Evolutionary conservation across 1,139 yeast species (phyloP).

Genomic region (Geotrichum phurueaensis): DNA sequence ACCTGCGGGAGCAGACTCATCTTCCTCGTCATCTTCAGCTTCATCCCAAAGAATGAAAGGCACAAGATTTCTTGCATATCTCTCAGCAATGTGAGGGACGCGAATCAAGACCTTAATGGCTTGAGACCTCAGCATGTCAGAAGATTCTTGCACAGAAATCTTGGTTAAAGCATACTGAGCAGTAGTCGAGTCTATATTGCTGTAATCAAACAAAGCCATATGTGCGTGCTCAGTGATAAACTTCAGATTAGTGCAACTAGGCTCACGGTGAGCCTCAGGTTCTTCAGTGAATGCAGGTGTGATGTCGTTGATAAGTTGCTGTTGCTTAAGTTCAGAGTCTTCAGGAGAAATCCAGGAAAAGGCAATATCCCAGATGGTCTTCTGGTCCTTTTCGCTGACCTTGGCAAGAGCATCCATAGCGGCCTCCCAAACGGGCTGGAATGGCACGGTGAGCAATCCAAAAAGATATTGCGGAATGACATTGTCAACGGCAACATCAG

Average conservation of each 20-base stretch:
- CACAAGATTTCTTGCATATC: slow-evolving; percentile 49
- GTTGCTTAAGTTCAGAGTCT: background rate
- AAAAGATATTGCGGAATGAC: slow-evolving; percentile 52
- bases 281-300: slow-evolving; percentile 14
- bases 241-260: slow-evolving; percentile 11
- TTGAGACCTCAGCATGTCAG: slow-evolving; percentile 43
- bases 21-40: slow-evolving; percentile 32
- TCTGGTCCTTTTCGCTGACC: slow-evolving; percentile 42
- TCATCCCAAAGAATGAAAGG: slow-evolving; percentile 40
- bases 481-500: slow-evolving; percentile 28
- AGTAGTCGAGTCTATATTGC: slow-evolving; percentile 8
- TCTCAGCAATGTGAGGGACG: slow-evolving; percentile 64
- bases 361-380: slow-evolving; percentile 51
- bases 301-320: slow-evolving; percentile 3
- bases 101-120: slow-evolving; percentile 47
- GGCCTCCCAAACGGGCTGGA: slow-evolving; percentile 83
- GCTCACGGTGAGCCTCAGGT: slow-evolving; percentile 4
- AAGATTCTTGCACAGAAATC: slow-evolving; percentile 19
- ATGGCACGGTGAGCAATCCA: slow-evolving; percentile 68
- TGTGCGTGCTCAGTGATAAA: slow-evolving; percentile 4
- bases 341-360: slow-evolving; percentile 17
- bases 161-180: slow-evolving; percentile 3
- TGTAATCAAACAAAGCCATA: slow-evolving; percentile 6
- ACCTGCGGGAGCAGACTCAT: slow-evolving; percentile 19
- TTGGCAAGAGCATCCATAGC: slow-evolving; percentile 55